phyloP scores from a whole-genome alignment of 2,329 filamentous ascomycete species.

The Alternaria hordeiaustralica region DNA sequence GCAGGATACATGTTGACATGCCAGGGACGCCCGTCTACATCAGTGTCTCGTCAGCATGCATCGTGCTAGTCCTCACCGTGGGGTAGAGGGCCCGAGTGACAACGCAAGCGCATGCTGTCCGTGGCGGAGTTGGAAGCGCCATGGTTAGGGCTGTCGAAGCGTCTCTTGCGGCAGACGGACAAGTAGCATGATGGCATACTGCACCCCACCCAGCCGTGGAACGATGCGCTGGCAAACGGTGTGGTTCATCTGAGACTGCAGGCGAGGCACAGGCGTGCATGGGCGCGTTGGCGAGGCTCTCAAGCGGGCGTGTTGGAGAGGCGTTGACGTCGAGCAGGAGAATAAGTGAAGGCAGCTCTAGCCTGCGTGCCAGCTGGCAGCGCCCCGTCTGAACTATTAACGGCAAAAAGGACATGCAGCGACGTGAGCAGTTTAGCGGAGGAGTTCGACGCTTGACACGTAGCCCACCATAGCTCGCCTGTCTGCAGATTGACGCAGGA shows the following conservation, averaged over 20 bases:
- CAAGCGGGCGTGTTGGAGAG: constrained; percentile 22
- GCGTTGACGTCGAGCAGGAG: constrained; percentile 25
- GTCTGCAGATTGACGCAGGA: constrained; percentile 51
- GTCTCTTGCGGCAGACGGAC: constrained; percentile 12
- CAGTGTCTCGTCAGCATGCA: constrained; percentile 28
- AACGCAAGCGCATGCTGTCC: constrained; percentile 25
- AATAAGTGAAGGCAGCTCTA: constrained; percentile 28
- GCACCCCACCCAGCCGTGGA: constrained; percentile 22
- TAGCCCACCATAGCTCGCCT: constrained; percentile 45
- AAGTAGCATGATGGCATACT: constrained; percentile 16
- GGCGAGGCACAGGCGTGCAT: constrained; percentile 33
- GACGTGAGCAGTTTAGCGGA: constrained; percentile 44
- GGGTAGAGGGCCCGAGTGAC: constrained; percentile 21
- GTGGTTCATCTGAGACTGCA: constrained; percentile 25
- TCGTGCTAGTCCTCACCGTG: constrained; percentile 24
- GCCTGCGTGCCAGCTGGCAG: constrained; percentile 48
- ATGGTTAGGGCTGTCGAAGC: constrained; percentile 16
- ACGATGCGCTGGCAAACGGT: constrained; percentile 34
- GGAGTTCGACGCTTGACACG: constrained; percentile 43
- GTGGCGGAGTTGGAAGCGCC: constrained; percentile 27
- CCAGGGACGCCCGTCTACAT: constrained; percentile 15
- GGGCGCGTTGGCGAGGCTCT: constrained; percentile 23
- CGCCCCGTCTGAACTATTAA: constrained; percentile 36
- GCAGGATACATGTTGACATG: constrained; percentile 14
- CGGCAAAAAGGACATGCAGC: constrained; percentile 38